Evolutionary conservation across 179 eudicot species (phyloP).

Genomic region (Corrigiola litoralis): DNA sequence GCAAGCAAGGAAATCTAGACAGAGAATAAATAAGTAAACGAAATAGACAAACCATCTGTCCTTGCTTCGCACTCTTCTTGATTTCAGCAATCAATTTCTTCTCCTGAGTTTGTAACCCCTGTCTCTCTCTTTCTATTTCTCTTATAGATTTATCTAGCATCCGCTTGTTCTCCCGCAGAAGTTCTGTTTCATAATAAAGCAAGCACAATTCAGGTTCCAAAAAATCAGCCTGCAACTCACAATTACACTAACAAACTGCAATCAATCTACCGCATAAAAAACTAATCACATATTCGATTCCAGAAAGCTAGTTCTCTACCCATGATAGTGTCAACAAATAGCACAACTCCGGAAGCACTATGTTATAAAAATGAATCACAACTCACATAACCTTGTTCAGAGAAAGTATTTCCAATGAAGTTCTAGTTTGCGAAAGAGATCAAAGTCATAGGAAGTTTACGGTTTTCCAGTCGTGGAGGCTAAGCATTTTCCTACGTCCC

Average conservation of each 20-base stretch:
- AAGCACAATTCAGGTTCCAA: constrained; percentile 3
- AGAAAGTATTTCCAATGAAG: too few relatives aligned
- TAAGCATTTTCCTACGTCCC: too few relatives aligned
- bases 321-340: background rate
- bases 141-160: constrained; percentile 97
- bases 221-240: background rate
- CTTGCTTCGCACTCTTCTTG: constrained; percentile 90
- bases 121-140: constrained; percentile 95
- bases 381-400: too few relatives aligned
- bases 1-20: background rate
- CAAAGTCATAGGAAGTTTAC: too few relatives aligned
- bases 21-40: background rate
- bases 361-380: background rate
- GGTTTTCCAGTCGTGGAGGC: too few relatives aligned
- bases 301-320: background rate
- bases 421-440: background rate
- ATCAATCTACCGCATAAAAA: background rate
- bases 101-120: constrained; percentile 84
- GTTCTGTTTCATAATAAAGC: constrained; percentile 45
- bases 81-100: constrained; percentile 76
- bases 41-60: constrained; percentile 64
- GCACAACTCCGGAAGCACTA: background rate
- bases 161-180: constrained; percentile 92
- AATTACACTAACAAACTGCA: constrained; percentile 1
- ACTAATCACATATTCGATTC: background rate